A percentile compares a stretch with the other conserved stretches of the same genome.
phyloP scores from a whole-genome alignment of 805 yeast genomes.

The Teunomyces pallodes region DNA sequence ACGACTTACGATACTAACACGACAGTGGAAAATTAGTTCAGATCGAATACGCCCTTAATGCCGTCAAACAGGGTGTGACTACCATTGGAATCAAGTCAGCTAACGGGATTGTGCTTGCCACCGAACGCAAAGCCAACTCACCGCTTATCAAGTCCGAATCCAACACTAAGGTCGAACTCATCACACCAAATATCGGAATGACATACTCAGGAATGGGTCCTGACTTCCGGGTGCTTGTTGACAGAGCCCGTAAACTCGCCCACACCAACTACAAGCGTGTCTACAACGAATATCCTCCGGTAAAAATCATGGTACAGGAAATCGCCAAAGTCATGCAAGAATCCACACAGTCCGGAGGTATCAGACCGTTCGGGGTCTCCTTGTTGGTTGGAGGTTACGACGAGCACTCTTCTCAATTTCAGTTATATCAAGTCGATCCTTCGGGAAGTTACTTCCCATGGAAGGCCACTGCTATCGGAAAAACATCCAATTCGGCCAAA shows the following conservation, averaged over 20 bases:
- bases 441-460: conserved; percentile 97
- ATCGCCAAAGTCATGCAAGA: conserved; percentile 97
- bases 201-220: conserved; percentile 99
- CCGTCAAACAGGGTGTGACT: conserved; percentile 97
- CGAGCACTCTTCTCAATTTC: conserved; percentile 62
- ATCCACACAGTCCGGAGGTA: conserved; percentile 98
- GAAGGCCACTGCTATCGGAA: conserved; percentile 99
- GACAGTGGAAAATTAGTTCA: conserved; percentile 92
- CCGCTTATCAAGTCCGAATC: conserved; percentile 72
- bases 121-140: conserved; percentile 88
- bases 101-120: conserved; percentile 94
- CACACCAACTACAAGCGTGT: conserved; percentile 90
- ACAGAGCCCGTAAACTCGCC: conserved; percentile 88
- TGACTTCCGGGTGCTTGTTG: conserved; percentile 91
- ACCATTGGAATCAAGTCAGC: conserved; percentile 91
- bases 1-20: conserved; percentile 18
- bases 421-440: conserved; percentile 95
- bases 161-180: conserved; percentile 70
- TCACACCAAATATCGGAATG: conserved; percentile 96
- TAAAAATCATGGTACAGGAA: conserved; percentile 88
- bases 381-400: conserved; percentile 93
- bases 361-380: conserved; percentile 97
- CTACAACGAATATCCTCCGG: conserved; percentile 96
- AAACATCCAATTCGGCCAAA: conserved; percentile 93
- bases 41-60: conserved; percentile 95